phyloP scores from a whole-genome alignment of 1,284 basidiomycete species.

The Taiwanofungus camphoratus region DNA sequence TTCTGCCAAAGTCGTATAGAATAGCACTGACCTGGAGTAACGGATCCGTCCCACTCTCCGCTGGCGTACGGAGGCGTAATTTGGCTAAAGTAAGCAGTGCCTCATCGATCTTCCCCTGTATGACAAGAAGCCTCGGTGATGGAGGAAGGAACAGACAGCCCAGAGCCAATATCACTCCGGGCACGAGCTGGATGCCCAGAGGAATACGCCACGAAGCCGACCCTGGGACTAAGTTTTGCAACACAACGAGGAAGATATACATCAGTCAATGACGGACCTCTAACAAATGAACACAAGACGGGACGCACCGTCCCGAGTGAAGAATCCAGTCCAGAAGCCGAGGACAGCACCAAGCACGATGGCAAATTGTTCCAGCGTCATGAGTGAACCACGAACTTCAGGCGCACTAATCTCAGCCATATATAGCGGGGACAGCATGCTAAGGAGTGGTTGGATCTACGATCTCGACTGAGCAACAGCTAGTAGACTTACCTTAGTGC shows the following conservation, averaged over 20 bases:
- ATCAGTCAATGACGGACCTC: neutral
- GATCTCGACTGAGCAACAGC: neutral
- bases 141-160: conserved; percentile 66
- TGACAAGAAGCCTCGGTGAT: conserved; percentile 64
- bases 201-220: conserved; percentile 74
- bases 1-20: neutral
- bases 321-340: conserved; percentile 78
- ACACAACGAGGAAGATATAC: neutral
- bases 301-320: conserved; percentile 56
- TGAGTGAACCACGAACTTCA: conserved; percentile 74
- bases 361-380: conserved; percentile 74
- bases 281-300: neutral
- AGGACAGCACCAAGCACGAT: conserved; percentile 75
- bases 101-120: conserved; percentile 45
- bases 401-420: conserved; percentile 81
- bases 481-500: conserved; percentile 50
- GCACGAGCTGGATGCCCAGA: conserved; percentile 64
- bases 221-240: conserved; percentile 36
- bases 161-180: conserved; percentile 58
- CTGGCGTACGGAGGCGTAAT: conserved; percentile 39
- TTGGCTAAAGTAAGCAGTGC: conserved; percentile 40
- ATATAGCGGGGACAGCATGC: conserved; percentile 75
- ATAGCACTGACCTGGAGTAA: conserved; percentile 52
- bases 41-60: conserved; percentile 39
- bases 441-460: conserved; percentile 21